phyloP scores from a whole-genome alignment of 2,329 filamentous ascomycete genomes.

The Dactylellina parvicollis region DNA sequence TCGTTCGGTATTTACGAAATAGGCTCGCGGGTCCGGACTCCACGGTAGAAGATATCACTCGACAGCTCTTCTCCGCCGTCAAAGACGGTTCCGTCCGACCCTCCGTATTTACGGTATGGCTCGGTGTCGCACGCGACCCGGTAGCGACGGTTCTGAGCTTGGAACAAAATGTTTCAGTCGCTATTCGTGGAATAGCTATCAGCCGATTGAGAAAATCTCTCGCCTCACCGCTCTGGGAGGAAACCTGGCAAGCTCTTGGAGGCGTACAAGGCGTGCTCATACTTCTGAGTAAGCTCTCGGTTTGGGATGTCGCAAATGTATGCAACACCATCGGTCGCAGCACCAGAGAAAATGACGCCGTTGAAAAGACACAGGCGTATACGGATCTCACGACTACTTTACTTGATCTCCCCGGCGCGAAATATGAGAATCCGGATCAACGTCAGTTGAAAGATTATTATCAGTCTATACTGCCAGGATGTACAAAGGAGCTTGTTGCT shows the following conservation, averaged over 20 bases:
- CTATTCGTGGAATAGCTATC: background rate
- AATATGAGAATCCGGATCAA: conserved; percentile 10
- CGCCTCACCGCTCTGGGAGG: background rate
- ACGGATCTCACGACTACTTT: conserved; percentile 6
- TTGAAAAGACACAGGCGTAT: conserved; percentile 15
- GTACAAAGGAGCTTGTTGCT: background rate
- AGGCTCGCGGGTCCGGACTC: background rate
- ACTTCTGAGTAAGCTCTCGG: background rate
- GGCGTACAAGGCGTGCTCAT: conserved; percentile 1
- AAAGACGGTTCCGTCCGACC: background rate
- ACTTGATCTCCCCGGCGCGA: background rate
- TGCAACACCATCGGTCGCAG: background rate
- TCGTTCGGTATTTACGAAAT: background rate
- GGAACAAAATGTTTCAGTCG: conserved; percentile 1
- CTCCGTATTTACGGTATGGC: background rate
- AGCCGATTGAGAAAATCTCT: background rate
- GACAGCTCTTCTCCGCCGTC: background rate
- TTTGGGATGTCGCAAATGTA: background rate
- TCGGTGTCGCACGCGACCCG: background rate
- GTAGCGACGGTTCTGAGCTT: background rate
- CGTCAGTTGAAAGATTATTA: background rate
- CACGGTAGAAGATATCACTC: background rate
- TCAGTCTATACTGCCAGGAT: background rate
- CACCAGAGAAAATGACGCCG: background rate
- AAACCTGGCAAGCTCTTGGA: conserved; percentile 6